Evolutionary conservation across 2,329 filamentous ascomycete genomes (phyloP).

Genomic region (Diplodia mutila): DNA sequence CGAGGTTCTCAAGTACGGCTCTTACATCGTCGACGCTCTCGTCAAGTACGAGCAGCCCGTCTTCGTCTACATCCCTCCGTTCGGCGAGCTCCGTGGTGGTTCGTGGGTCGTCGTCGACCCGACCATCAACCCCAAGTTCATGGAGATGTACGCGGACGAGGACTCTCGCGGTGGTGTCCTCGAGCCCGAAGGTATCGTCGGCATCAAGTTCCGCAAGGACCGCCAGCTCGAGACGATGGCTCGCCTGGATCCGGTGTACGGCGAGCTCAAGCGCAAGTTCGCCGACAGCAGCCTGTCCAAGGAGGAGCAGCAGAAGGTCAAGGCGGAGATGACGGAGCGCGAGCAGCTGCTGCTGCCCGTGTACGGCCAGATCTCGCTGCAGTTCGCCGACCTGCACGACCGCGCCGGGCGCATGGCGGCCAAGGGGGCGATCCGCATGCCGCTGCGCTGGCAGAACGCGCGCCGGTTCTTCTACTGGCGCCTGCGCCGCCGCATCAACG

Average conservation of each 20-base stretch:
- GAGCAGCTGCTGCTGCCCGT: conserved; percentile 90
- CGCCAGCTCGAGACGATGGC: conserved; percentile 98
- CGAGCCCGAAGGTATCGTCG: conserved; percentile 96
- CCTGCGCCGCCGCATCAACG: conserved; percentile 91
- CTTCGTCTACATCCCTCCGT: conserved; percentile 98
- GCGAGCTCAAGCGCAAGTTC: conserved; percentile 78
- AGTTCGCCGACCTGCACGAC: conserved; percentile 97
- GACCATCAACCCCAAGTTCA: conserved; percentile 92
- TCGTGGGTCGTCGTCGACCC: conserved; percentile 99
- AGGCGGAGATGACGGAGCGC: conserved; percentile 79
- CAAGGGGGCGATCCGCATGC: conserved; percentile 87
- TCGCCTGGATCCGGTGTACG: conserved; percentile 84
- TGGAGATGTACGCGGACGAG: conserved; percentile 99
- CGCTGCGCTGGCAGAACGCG: conserved; percentile 83
- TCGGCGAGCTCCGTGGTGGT: conserved; percentile 94
- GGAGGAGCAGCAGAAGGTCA: conserved; percentile 77
- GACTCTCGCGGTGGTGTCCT: conserved; percentile 95
- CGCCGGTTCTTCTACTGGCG: conserved; percentile 99
- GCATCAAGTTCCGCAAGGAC: conserved; percentile 98
- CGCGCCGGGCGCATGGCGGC: conserved; percentile 97
- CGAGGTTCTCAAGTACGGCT: conserved; percentile 98
- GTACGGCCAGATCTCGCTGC: conserved; percentile 91
- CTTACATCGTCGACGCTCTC: conserved; percentile 96
- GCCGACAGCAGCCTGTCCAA: conserved; percentile 68
- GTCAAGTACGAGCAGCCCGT: conserved; percentile 98